A percentile compares a stretch with the other conserved stretches of the same genome.
Conservation (phyloP, 2,329 filamentous ascomycete genomes). For the Alternaria metachromatica region DNA sequence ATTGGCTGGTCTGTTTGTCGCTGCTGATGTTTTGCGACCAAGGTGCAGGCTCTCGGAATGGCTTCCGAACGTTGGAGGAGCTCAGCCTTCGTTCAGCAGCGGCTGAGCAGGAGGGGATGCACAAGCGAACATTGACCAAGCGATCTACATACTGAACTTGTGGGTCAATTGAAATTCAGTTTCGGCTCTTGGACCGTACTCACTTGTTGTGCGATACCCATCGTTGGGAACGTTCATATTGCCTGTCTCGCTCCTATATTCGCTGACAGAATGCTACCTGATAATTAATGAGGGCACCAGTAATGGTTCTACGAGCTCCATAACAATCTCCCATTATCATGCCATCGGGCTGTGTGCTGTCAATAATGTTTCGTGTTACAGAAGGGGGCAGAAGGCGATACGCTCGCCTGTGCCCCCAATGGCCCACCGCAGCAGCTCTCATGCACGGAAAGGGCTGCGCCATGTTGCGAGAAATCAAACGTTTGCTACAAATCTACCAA, state of each 20-base stretch:
- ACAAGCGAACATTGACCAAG: not conserved
- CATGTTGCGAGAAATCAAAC: slow-evolving; percentile 3
- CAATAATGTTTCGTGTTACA: slow-evolving; percentile 1
- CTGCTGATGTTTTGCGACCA: not conserved
- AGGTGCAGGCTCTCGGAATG: not conserved
- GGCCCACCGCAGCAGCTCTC: slow-evolving; percentile 6
- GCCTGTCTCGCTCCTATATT: not conserved
- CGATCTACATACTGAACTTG: not conserved
- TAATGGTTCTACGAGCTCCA: not conserved
- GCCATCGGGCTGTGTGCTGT: not conserved
- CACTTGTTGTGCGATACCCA: not conserved
- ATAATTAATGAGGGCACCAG: not conserved
- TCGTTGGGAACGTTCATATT: not conserved
- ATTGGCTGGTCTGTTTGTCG: not conserved
- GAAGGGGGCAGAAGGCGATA: slow-evolving; percentile 7
- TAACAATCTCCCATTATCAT: not conserved
- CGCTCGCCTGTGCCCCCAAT: slow-evolving; percentile 15
- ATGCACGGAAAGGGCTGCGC: slow-evolving; percentile 14
- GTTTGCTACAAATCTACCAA: not conserved
- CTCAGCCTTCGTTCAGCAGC: not conserved
- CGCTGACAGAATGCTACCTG: not conserved
- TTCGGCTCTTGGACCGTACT: not conserved
- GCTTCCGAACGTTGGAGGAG: not conserved
- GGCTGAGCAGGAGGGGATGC: not conserved
- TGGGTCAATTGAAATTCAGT: not conserved